Percentiles rank a stretch among this genome's conserved stretches.
Conservation (phyloP, 2,329 filamentous ascomycete genomes). For the Penicillium occitanis region DNA sequence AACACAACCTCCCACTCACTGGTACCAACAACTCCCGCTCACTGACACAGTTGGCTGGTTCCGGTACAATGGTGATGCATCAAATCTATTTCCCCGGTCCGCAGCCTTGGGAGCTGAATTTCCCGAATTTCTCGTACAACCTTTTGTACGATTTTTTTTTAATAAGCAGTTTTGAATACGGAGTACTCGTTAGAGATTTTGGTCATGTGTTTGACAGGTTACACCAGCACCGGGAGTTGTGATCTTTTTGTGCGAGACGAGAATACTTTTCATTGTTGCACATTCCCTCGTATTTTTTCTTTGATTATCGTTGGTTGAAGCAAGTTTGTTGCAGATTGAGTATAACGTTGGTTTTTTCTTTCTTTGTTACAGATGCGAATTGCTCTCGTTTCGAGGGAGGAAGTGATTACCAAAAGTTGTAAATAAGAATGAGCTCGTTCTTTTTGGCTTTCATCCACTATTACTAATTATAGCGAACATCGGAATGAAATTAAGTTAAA, state of each 20-base stretch:
- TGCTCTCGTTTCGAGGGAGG: not conserved
- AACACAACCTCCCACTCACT: not conserved
- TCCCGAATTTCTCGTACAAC: not conserved
- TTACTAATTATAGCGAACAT: not conserved
- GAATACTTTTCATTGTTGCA: not conserved
- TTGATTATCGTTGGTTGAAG: not conserved
- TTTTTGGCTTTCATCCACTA: not conserved
- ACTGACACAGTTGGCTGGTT: not conserved
- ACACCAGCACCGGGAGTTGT: not conserved
- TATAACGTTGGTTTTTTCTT: not conserved
- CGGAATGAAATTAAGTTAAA: not conserved
- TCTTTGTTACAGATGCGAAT: not conserved
- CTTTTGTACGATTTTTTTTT: not conserved
- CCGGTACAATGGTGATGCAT: not conserved
- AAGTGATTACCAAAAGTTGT: not conserved
- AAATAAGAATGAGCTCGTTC: not conserved
- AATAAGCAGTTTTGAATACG: not conserved
- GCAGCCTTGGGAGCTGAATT: not conserved
- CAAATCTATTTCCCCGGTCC: not conserved
- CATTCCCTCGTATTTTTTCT: not conserved
- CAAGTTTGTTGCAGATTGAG: not conserved
- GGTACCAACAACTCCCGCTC: not conserved
- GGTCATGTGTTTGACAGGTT: slow-evolving; percentile 1
- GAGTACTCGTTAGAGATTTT: not conserved
- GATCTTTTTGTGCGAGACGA: not conserved